Conservation (phyloP, 2,329 filamentous ascomycete species). For the Clonostachys chloroleuca region DNA sequence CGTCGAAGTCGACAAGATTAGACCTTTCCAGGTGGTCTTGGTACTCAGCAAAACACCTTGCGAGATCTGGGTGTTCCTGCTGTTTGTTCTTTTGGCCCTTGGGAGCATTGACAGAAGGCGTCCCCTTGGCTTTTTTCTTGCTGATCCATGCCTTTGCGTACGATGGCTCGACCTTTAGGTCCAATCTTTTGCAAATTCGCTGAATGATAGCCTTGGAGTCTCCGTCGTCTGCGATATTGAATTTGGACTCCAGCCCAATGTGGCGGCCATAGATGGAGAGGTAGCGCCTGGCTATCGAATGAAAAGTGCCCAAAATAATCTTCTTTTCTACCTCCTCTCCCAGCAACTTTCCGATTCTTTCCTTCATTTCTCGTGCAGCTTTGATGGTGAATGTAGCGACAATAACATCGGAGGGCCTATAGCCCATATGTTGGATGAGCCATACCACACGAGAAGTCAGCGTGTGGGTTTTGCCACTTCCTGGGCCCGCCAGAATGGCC, state of each 20-base stretch:
- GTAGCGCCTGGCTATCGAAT: constrained; percentile 86
- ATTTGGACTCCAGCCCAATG: constrained; percentile 78
- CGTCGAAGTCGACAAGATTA: constrained; percentile 91
- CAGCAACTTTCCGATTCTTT: constrained; percentile 77
- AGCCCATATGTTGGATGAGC: constrained; percentile 67
- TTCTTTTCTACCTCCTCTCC: constrained; percentile 70
- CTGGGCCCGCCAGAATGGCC: constrained; percentile 63
- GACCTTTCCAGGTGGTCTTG: constrained; percentile 69
- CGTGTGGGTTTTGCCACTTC: constrained; percentile 90
- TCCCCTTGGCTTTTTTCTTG: constrained; percentile 56
- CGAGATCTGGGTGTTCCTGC: constrained; percentile 51
- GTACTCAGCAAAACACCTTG: constrained; percentile 69
- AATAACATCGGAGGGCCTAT: constrained; percentile 81
- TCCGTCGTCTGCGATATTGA: constrained; percentile 82
- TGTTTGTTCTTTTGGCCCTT: constrained; percentile 16
- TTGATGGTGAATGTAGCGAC: constrained; percentile 98
- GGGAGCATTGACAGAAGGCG: constrained; percentile 29
- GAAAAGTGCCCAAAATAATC: constrained; percentile 87
- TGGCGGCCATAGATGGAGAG: constrained; percentile 77
- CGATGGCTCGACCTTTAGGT: constrained; percentile 64
- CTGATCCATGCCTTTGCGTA: constrained; percentile 73
- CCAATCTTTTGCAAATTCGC: constrained; percentile 74
- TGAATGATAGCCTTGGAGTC: constrained; percentile 78
- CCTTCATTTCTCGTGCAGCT: constrained; percentile 88
- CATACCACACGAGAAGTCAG: constrained; percentile 89